Base-by-base conservation (phyloP, 768 basidiomycete species). In the Pleurotus tuber-regium region DNA sequence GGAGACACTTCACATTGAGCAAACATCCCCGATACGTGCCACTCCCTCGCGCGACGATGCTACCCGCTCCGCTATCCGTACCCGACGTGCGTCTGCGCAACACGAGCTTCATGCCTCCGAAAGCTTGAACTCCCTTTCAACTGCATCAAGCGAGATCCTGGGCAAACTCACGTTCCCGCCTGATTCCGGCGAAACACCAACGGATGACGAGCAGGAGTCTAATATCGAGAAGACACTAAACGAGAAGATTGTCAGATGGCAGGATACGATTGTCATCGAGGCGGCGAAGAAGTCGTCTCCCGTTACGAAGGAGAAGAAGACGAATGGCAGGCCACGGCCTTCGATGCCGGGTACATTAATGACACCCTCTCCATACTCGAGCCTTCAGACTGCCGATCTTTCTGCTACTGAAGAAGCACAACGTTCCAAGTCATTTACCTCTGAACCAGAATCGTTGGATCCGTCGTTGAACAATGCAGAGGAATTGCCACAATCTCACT, bases 271-370 rank as follows among this genome's bases (percentile, higher is more conserved):
- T 40, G 31, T 50, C 7, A 30, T 61, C 48, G 43, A 49, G 30
- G 14, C 60, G 64, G 3, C 33, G 50, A 14, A 63, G 59, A 30
- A 54, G 28, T 3, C 42, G 53, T 25, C 41, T 25, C 4, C 8
- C 41, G 21, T 8, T 14, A 16, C 30, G 30, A 8, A 11, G 14
- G 14, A 19, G 50, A 50, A 53, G 59, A 65, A 57, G 52, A 49
- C 50, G 57, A 60, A 59, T 54, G 58, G 39, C 56, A 65, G 51
- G 46, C 21, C 18, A 33, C 70, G 71, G 30, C 69, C 70, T 30
- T 61, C 58, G 51, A 85, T 85, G 83, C 83, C 83, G 1, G 75
- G 83, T 40, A 77, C 83, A 2, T 68, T 84, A 10, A 59, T 61
- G 39, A 72, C 80, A 0, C 80, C 82, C 14, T 74, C 79, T 19